Base-by-base conservation (phyloP, 495 filamentous ascomycete species). In the Pseudoneurospora amorphoporcata region DNA sequence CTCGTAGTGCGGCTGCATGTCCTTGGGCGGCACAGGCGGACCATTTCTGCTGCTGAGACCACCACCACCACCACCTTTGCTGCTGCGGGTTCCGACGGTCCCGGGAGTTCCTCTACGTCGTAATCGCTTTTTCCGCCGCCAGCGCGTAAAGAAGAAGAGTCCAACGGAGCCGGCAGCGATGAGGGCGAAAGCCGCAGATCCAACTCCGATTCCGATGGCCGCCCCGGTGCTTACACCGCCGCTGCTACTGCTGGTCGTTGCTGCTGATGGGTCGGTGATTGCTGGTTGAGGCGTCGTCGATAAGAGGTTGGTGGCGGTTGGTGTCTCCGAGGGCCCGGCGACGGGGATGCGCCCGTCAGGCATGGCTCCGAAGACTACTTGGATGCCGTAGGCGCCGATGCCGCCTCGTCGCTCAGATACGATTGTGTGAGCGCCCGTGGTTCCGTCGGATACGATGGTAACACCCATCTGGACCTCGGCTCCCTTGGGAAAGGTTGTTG, bases 1-100 rank as follows among this genome's bases (percentile, higher is more conserved):
- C 43, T 78, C 77, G 42, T 75, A 77, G 16, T 68, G 72, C 41
- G 71, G 76, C 14, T 72, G 68, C 3, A 73, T 71, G 2, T 77
- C 78, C 23, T 79, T 79, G 16, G 78, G 78, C 16, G 78, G 78
- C 0, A 78, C 78, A 2, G 78, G 76, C 9, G 78, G 78, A 0
- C 12, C 41, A 16, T 39, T 69, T 39, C 19, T 69, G 58, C 41
- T 35, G 61, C 19, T 37, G 61, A 41, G 53, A 16, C 29, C 53
- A 61, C 12, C 53, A 35, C 29, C 29, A 17, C 32, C 14, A 65
- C 53, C 53, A 2, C 14, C 29, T 32, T 45, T 29, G 61, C 32
- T 69, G 39, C 23, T 37, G 38, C 19, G 58, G 19, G 23, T 38
- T 38, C 61, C 39, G 7, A 10, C 5, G 16, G 16, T 19, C 14